phyloP scores from a whole-genome alignment of 768 basidiomycete species.

The Lactifluus subvellereus region DNA sequence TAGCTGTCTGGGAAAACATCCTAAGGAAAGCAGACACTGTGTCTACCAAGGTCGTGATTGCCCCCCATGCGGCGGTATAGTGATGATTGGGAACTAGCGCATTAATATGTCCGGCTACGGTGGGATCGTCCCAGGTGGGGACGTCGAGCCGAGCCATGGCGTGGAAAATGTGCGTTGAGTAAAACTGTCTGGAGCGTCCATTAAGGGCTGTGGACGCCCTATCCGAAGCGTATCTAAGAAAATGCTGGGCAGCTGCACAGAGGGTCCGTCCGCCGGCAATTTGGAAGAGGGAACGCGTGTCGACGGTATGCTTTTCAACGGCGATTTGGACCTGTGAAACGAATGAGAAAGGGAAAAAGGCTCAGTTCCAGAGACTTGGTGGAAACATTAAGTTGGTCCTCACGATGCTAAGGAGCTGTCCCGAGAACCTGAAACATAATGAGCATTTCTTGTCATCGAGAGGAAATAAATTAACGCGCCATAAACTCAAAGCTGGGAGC shows the following conservation, averaged over 20 bases:
- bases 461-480: not conserved
- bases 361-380: not conserved
- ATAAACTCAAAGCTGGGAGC: constrained; percentile 13
- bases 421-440: constrained; percentile 11
- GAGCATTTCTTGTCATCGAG: not conserved
- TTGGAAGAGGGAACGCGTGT: constrained; percentile 13
- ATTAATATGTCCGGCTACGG: constrained; percentile 59
- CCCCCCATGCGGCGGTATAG: constrained; percentile 53
- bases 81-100: constrained; percentile 37
- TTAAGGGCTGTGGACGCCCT: constrained; percentile 47
- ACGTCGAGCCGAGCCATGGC: constrained; percentile 69
- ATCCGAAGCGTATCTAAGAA: constrained; percentile 38
- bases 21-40: constrained; percentile 44
- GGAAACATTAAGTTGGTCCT: constrained; percentile 22
- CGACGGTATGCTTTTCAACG: constrained; percentile 17
- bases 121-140: constrained; percentile 66
- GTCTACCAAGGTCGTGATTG: constrained; percentile 40
- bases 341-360: not conserved
- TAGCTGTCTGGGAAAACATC: constrained; percentile 52
- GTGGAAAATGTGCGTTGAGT: constrained; percentile 56
- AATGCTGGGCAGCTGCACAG: constrained; percentile 43
- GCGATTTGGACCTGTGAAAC: constrained; percentile 12
- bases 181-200: constrained; percentile 52
- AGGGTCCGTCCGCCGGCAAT: constrained; percentile 43
- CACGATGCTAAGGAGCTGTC: constrained; percentile 17